These are phyloP conservation scores for Centella asiatica DNA, from an alignment of 129 eudicot species.

Conservation along the genomic window DNA sequence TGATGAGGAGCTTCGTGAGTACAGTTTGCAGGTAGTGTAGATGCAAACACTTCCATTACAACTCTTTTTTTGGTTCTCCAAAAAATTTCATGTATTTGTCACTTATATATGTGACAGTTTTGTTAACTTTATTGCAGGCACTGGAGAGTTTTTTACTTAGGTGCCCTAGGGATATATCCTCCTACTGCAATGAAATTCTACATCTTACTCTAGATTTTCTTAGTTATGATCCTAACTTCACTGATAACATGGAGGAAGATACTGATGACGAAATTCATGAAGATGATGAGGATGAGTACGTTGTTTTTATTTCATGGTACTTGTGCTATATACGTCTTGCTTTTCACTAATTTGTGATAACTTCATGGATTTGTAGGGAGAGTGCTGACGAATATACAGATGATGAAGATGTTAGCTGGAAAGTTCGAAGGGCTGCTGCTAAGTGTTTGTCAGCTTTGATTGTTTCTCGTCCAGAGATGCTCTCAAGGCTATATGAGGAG, in stretches of 20 bases:
- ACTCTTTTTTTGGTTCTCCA: background rate
- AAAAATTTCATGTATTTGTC: background rate
- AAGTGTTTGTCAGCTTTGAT: slow-evolving; percentile 91
- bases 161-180: slow-evolving; percentile 87
- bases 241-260: slow-evolving; percentile 99
- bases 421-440: slow-evolving; percentile 97
- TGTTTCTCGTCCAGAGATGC: slow-evolving; percentile 98
- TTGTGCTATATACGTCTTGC: background rate
- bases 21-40: slow-evolving; percentile 83
- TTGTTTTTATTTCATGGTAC: slow-evolving; percentile 6
- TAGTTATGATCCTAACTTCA: slow-evolving; percentile 97
- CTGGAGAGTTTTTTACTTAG: slow-evolving; percentile 89
- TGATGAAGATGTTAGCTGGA: slow-evolving; percentile 98
- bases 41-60: background rate
- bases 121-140: slow-evolving; percentile 48
- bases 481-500: slow-evolving; percentile 70
- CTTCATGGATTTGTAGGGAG: slow-evolving; percentile 52
- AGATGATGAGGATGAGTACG: slow-evolving; percentile 98
- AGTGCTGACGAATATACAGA: slow-evolving; percentile 97
- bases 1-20: slow-evolving; percentile 99
- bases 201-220: slow-evolving; percentile 81
- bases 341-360: slow-evolving; percentile 17
- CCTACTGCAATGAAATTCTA: slow-evolving; percentile 74
- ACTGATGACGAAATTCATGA: slow-evolving; percentile 72
- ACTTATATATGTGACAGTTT: background rate